Evolutionary conservation across 1,284 basidiomycete genomes (phyloP).

Genomic region (Ganoderma sinense): DNA sequence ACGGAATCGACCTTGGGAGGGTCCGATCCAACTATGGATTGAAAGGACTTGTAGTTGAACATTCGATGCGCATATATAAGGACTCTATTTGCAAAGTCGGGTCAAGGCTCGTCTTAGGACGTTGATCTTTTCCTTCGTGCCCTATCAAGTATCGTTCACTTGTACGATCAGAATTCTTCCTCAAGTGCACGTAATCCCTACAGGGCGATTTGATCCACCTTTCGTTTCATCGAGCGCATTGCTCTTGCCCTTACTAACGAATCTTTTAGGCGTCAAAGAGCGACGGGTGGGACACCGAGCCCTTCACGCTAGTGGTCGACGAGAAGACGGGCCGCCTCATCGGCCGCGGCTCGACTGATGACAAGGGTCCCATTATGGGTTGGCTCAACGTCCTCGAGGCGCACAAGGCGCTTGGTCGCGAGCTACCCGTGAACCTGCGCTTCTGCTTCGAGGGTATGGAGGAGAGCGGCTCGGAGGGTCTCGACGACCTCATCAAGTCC

Average conservation of each 20-base stretch:
- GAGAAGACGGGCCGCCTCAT: conserved; percentile 77
- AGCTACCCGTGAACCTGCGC: conserved; percentile 93
- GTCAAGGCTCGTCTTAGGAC: too few species aligned
- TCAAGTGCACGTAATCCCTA: too few species aligned
- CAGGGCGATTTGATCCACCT: too few species aligned
- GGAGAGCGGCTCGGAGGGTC: conserved; percentile 92
- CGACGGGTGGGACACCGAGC: conserved; percentile 94
- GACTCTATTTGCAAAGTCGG: too few species aligned
- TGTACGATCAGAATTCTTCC: too few species aligned
- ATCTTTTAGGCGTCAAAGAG: conserved; percentile 64
- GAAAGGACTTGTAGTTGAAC: neutral
- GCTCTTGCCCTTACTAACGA: neutral
- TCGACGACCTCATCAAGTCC: conserved; percentile 88
- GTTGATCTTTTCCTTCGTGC: too few species aligned
- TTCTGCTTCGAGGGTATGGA: conserved; percentile 99
- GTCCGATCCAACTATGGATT: neutral
- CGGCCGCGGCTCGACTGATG: conserved; percentile 92
- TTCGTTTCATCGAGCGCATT: too few species aligned
- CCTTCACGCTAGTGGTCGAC: conserved; percentile 84
- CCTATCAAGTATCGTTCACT: too few species aligned
- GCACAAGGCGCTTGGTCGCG: conserved; percentile 75
- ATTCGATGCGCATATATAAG: neutral
- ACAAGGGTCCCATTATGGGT: conserved; percentile 93
- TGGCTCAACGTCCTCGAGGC: conserved; percentile 97
- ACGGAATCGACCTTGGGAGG: neutral